Evolutionary conservation across 2,329 filamentous ascomycete species (phyloP), one percentile per base, ranked within the genome.

Genomic region (Talaromyces rugulosus): DNA sequence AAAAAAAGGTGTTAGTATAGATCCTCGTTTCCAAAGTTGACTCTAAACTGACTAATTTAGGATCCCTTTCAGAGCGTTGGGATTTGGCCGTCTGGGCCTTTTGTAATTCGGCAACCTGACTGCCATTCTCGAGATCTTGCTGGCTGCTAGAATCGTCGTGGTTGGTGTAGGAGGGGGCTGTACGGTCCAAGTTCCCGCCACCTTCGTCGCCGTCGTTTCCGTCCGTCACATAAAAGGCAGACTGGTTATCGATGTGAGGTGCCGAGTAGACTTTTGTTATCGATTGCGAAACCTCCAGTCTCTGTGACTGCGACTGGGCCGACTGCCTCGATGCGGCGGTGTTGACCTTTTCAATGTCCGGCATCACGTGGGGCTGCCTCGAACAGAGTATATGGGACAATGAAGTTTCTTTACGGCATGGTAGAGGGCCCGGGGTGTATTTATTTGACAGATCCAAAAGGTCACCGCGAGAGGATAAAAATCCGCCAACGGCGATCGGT

Each of bases 171-270:
- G 56, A 47, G 0, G 60, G 56, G 16, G 47, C 51, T 8, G 40
- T 51, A 50, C 40, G 36, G 40, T 55, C 61, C 18, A 42, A 40
- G 31, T 56, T 36, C 7, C 27, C 31, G n/a, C 31, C 34, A 6
- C 30, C 30, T 56, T 60, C 44, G n/a, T 23, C 18, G 42, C 52
- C 47, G 4, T 59, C n/a, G 16, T 57, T 53, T 14, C 42, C 58
- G 18, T 54, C 53, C 6, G 47, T 47, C 8, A 36, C 47, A 58
- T 60, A 57, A 33, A 58, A 60, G 5, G 58, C 58, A 40, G 58
- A 18, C 28, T 60, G 61, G n/a, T 60, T 58, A 51, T 63, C 58
- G 18, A 60, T 55, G 18, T 60, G 61, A 44, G 61, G 57, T 34
- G 61, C 61, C n/a, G 61, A 62, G 44, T 53, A 59, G 14, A 59